Evolutionary conservation across 495 filamentous ascomycete genomes (phyloP), one percentile per base, ranked within the genome.

Genomic region (Neurospora tetraspora): DNA sequence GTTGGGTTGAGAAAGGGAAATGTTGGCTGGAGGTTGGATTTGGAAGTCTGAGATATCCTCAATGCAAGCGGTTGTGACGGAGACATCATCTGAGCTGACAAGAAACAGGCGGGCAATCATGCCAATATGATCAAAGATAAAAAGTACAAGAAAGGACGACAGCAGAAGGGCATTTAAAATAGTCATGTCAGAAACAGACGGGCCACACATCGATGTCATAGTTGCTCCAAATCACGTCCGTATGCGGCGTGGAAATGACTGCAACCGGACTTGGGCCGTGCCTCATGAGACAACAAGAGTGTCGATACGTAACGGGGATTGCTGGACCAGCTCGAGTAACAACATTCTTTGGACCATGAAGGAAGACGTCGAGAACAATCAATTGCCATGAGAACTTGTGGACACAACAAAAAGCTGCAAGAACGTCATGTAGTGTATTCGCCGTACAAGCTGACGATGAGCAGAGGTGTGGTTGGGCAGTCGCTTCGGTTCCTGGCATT

Each of bases 381-480:
- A 34, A 61, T 61, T 61, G 12, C 23, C 14, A 61, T 34, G 27
- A 65, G 27, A 9, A 65, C 53, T 65, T 65, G 53, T 65, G 31
- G 53, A 65, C 53, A 65, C 53, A 34, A 16, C 53, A 65, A 34
- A 70, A 39, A 73, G 74, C 75, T 74, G 72, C 53, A 70, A 72
- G 75, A 71, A 72, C 70, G 39, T 76, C 5, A 31, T 65, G 43
- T 36, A 59, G 37, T 65, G 43, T 39, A 59, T 72, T 47, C 76
- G 75, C 70, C 75, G 23, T 61, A 65, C 2, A 75, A 72, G 76
- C 76, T 78, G 75, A 78, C 76, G 76, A 74, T 75, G 70, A 43
- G 31, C 36, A 53, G 43, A 34, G 59, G n/a, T 71, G 53, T 38
- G 43, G 71, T 59, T 74, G 42, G 73, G 69, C 69, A 68, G 14